Base-by-base conservation (phyloP, 1,284 basidiomycete genomes). In the Apiotrichum siamense region DNA sequence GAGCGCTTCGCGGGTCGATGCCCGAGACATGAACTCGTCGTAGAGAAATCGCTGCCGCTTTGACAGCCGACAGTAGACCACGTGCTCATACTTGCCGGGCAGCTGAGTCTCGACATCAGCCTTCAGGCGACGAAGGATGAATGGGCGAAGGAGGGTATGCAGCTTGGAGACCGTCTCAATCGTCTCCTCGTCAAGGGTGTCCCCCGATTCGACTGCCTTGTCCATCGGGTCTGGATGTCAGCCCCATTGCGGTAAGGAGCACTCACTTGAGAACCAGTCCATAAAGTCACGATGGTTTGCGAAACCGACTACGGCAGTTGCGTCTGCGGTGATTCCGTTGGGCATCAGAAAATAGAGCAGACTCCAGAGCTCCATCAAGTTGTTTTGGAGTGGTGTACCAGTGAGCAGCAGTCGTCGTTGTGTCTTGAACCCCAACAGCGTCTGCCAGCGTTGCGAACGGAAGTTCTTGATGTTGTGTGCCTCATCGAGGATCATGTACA, bases 391-490 rank as follows among this genome's bases (percentile, higher is more conserved):
- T 0, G 93, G 93, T 1, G 93, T 97, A 1, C 92, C 92, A 0
- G 92, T 97, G 45, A 97, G 76, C 44, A 97, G 78, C 18, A 97
- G 75, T 9, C 93, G 83, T 26, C 89, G 83, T 64, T 88, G 87
- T 4, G 91, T 89, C 45, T 89, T 85, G 76, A 97, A 96, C 78
- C 91, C 88, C n/a, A 97, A 79, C 26, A 97, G 74, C 13, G 86
- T 92, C 67, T 92, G 91, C 93, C 93, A 97, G 42, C 93, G 82
- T 72, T 97, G 91, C 1, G 87, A 90, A 60, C 86, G 86, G 76
- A 96, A 97, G 75, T 97, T 97, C 77, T 97, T 97, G 83, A 97
- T 96, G 83, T 97, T 94, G 68, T 97, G 92, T 9, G 92, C 93
- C 75, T 97, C 93, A 72, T 96, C 92, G 12, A 97, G 81, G 57